Evolutionary conservation across 495 filamentous ascomycete genomes (phyloP), one percentile per base, ranked within the genome.

Genomic region (Clavariopsis aquatica): DNA sequence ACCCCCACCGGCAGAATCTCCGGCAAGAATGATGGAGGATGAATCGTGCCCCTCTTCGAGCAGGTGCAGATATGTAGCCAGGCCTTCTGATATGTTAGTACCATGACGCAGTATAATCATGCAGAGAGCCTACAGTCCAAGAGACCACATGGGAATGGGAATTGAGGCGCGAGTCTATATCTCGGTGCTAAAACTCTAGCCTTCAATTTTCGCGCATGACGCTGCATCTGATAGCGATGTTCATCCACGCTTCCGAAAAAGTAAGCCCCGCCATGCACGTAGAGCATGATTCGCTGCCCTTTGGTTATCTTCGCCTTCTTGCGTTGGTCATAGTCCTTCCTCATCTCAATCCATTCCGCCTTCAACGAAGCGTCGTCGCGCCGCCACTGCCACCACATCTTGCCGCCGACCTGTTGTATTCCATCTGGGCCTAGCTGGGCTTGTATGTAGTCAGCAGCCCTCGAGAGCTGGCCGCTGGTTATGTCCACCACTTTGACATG

Each of bases 271-370:
- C 93, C 93, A 71, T 97, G 93, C 9, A 97, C 82, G 75, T 98
- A 98, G 24, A 98, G 78, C 88, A 98, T 96, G 24, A 94, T 86
- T 27, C 90, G 84, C 66, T 87, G 89, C 8, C 82, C 80, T 28
- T 82, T 76, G 52, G 83, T 81, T 2, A 73, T 76, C 0, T 75
- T 74, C 71, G 81, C 81, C 74, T 86, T 87, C 75, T 87, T 89
- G 57, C 88, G 82, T 70, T 87, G 83, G 51, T 87, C 76, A 69
- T 92, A 89, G 68, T 97, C 89, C 57, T 83, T 81, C 59, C 85
- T 85, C 93, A 96, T 96, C 80, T 96, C 94, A 65, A 98, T 88
- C 93, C 91, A 97, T 73, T 98, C 94, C 1, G 89, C 92, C 71
- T 85, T 85, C 53, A 95, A 75, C 0, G 83, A 82, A 29, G 78